Evolutionary conservation across 2,329 filamentous ascomycete genomes (phyloP).

Genomic region (Fusarium sp.): DNA sequence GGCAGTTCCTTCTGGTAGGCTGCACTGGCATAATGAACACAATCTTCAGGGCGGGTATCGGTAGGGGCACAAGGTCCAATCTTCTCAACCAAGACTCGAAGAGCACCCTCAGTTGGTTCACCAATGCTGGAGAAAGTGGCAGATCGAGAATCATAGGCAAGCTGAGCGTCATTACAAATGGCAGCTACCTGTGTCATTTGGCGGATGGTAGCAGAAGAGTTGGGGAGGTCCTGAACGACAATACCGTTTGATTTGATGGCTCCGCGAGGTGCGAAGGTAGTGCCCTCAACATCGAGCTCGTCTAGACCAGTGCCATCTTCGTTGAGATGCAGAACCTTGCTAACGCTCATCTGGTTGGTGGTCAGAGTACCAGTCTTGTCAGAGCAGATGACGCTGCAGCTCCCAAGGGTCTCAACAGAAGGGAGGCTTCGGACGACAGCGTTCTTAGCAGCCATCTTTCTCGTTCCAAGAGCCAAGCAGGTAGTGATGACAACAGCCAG

Average conservation of each 20-base stretch:
- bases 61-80: slow-evolving; percentile 80
- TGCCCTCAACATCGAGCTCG: slow-evolving; percentile 90
- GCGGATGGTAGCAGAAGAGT: slow-evolving; percentile 78
- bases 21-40: slow-evolving; percentile 83
- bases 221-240: slow-evolving; percentile 73
- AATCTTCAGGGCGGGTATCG: slow-evolving; percentile 65
- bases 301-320: slow-evolving; percentile 78
- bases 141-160: slow-evolving; percentile 83
- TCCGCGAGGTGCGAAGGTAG: slow-evolving; percentile 88
- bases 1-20: slow-evolving; percentile 82
- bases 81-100: slow-evolving; percentile 93
- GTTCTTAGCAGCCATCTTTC: slow-evolving; percentile 99
- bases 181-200: slow-evolving; percentile 79
- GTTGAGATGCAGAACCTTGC: slow-evolving; percentile 86
- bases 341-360: slow-evolving; percentile 99
- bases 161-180: slow-evolving; percentile 88
- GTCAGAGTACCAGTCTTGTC: slow-evolving; percentile 99
- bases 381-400: slow-evolving; percentile 99
- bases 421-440: slow-evolving; percentile 95
- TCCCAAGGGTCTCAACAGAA: slow-evolving; percentile 96
- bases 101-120: slow-evolving; percentile 93
- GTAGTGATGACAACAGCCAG: slow-evolving; percentile 99
- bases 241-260: slow-evolving; percentile 76
- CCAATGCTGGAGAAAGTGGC: slow-evolving; percentile 84
- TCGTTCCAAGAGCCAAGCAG: slow-evolving; percentile 92